Evolutionary conservation across 768 basidiomycete species (phyloP).

Genomic region (Pleurotus platypus): DNA sequence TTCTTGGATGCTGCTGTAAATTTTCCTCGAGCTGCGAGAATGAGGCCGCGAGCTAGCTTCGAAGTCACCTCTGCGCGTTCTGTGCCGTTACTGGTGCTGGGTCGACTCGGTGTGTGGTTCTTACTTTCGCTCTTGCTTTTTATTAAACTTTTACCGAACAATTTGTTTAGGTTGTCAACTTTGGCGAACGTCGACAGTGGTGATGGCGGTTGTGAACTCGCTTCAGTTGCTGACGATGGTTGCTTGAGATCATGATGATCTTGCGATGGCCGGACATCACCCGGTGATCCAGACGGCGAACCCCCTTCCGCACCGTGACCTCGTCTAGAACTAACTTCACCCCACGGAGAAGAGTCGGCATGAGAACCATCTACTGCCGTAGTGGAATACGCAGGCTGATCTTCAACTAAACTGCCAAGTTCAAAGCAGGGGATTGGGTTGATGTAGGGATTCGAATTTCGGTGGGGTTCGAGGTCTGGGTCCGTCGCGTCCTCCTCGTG

Average conservation of each 20-base stretch:
- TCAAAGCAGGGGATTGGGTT: slow-evolving; percentile 38
- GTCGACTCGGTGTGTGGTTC: slow-evolving; percentile 1
- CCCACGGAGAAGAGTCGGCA: slow-evolving; percentile 5
- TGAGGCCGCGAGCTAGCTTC: slow-evolving; percentile 4
- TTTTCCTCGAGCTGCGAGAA: background rate
- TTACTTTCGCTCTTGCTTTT: background rate
- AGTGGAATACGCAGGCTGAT: slow-evolving; percentile 9
- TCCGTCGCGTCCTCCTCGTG: background rate
- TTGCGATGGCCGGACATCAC: slow-evolving; percentile 5
- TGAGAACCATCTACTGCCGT: background rate
- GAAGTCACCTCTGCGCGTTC: slow-evolving; percentile 2
- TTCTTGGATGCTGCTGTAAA: background rate
- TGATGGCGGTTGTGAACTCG: slow-evolving; percentile 8
- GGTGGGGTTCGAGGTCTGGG: slow-evolving; percentile 8
- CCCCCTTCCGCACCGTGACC: background rate
- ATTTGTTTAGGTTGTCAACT: slow-evolving; percentile 6
- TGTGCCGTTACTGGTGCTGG: slow-evolving; percentile 7
- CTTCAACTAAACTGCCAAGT: slow-evolving; percentile 15
- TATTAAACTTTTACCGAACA: background rate
- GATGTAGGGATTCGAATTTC: slow-evolving; percentile 39
- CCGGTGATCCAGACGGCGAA: slow-evolving; percentile 8
- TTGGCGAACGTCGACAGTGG: slow-evolving; percentile 5
- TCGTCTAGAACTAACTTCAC: background rate
- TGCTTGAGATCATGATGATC: slow-evolving; percentile 3
- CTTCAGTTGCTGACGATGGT: slow-evolving; percentile 5